Conservation (phyloP, 2,329 filamentous ascomycete genomes). For the Aspergillus persii region DNA sequence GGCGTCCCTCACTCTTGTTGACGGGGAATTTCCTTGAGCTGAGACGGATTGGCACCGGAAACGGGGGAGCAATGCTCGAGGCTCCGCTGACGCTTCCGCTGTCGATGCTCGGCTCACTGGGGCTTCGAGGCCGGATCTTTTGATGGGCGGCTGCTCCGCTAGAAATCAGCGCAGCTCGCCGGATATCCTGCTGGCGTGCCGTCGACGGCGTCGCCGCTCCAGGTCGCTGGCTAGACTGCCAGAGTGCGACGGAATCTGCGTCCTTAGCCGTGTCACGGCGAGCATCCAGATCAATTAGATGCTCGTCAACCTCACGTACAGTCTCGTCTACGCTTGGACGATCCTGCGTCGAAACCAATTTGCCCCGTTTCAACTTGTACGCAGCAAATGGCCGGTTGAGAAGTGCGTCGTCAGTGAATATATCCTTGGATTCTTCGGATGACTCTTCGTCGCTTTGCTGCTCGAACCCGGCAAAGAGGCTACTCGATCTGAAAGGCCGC, state of each 20-base stretch:
- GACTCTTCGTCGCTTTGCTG: constrained; percentile 56
- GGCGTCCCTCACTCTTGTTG: constrained; percentile 70
- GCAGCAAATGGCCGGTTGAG: constrained; percentile 45
- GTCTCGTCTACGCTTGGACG: constrained; percentile 32
- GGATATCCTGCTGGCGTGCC: constrained; percentile 61
- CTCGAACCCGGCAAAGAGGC: constrained; percentile 83
- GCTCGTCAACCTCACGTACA: constrained; percentile 40
- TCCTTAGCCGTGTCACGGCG: constrained; percentile 9
- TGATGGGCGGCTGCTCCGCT: constrained; percentile 72
- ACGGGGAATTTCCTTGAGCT: constrained; percentile 76
- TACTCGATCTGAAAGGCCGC: constrained; percentile 73
- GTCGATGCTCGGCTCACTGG: constrained; percentile 45
- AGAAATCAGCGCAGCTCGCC: constrained; percentile 76
- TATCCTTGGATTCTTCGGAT: constrained; percentile 25
- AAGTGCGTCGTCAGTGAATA: constrained; percentile 46
- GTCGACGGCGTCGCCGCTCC: constrained; percentile 33
- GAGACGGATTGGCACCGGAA: constrained; percentile 84
- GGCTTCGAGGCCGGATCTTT: constrained; percentile 56
- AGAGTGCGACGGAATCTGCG: constrained; percentile 12
- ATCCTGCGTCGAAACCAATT: constrained; percentile 38
- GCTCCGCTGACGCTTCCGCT: constrained; percentile 36
- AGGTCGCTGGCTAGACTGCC: constrained; percentile 33
- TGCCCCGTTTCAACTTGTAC: constrained; percentile 43
- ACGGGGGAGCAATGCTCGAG: constrained; percentile 63
- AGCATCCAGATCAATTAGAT: constrained; percentile 30